Base-by-base conservation (phyloP, 1,284 basidiomycete genomes). In the Ceratobasidium papillatum region DNA sequence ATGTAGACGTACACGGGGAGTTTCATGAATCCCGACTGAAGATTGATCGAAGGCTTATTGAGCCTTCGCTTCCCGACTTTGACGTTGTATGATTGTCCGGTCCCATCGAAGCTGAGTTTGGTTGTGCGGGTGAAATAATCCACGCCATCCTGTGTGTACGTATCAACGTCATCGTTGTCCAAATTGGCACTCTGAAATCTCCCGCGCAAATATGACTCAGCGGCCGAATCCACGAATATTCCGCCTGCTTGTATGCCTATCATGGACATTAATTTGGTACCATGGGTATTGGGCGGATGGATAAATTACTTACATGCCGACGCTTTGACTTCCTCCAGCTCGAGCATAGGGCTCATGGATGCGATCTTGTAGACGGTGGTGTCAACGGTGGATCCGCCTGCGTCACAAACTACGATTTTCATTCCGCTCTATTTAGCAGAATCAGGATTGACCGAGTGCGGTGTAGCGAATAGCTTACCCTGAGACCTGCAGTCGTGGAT, bases 281-380 rank as follows among this genome's bases (percentile, higher is more conserved):
- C n/a, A n/a, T n/a, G n/a, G n/a, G n/a, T n/a, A n/a, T n/a, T n/a
- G n/a, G n/a, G n/a, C n/a, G n/a, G n/a, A n/a, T n/a, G n/a, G n/a
- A n/a, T n/a, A n/a, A n/a, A n/a, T n/a, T n/a, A n/a, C 75, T 52
- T 61, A 74, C 75, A 76, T 1, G 49, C 75, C 0, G 75, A 74
- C 1, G 71, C 51, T 47, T 49, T 61, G 9, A 2, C 41, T 41
- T 76, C 75, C 47, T 74, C 36, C 4, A 76, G 61, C 25, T 51
- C 36, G 11, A 76, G 63, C 2, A 41, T 56, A 0, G 65, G 65
- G 14, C 27, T 7, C 0, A 19, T n/a, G 9, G 12, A 2, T 3
- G 22, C 19, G 7, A 68, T 51, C 7, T 54, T 41, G 34, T 68
- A 68, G 8, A 51, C 65, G 3, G 65, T 68, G 0, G 65, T 54